Base-by-base conservation (phyloP, 306 rosid species). In the Carpinus viminea region DNA sequence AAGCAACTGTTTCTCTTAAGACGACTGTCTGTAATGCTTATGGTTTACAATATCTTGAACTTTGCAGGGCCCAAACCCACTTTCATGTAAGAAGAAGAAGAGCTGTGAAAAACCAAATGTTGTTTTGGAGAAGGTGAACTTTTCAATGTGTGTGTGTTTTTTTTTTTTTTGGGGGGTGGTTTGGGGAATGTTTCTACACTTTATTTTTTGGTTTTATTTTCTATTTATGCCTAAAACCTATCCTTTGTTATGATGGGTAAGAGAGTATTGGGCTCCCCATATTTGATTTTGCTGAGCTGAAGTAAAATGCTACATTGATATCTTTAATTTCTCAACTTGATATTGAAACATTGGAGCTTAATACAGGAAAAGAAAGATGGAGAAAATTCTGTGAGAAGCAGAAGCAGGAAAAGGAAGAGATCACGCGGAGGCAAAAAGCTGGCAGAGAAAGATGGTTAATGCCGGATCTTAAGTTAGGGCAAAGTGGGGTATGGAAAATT, bases 51-150 rank as follows among this genome's bases (percentile, higher is more conserved):
- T 26, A 17, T 57, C 71, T 41, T 51, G 61, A 85, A 81, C 72
- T 73, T 56, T 84, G 80, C 86, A 94, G 98, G 96, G 88, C 76
- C 98, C 97, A 64, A 94, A 94, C 76, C 97, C 98, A 38, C 97
- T 92, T 80, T 94, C 98, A 15, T 88, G 93, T 84, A 85, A 85
- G 90, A 90, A 87, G 87, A 91, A 92, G 84, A 92, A 90, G 88
- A 84, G 52, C 28, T 66, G 2, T 36, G 86, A 79, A 83, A 89
- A 71, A 65, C 82, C 84, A 73, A 84, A 82, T 48, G 68, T 34
- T 76, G 70, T 70, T 47, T 56, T 80, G 9, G 52, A 2, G 15
- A 89, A 92, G 97, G 98, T 89, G 75, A 80, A 60, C 43, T 75
- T 80, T 74, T n/a, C 24, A 38, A 21, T 4, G 4, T 24, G 15